Conservation (phyloP, 345 rosid species). For the Eucalyptus leucophloia region DNA sequence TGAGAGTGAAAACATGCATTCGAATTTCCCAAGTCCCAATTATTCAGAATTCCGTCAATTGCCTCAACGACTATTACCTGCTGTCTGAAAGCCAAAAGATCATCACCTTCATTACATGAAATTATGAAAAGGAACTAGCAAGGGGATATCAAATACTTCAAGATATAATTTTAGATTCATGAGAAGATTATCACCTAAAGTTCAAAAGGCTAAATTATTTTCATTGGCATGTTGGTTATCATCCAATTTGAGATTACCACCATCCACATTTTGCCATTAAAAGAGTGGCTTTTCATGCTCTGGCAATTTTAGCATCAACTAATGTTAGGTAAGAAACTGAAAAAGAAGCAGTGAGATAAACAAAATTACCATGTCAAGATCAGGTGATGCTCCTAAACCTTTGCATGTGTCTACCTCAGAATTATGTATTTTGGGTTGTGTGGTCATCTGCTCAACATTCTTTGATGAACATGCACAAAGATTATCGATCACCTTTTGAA, state of each 20-base stretch:
- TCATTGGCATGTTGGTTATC: background rate
- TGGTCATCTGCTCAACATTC: constrained; percentile 6
- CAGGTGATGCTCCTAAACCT: background rate
- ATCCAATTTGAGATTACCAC: background rate
- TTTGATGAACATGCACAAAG: constrained; percentile 28
- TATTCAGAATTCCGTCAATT: background rate
- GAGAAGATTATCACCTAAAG: background rate
- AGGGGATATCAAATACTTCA: background rate
- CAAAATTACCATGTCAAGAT: background rate
- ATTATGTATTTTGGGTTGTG: constrained; percentile 6
- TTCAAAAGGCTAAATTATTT: background rate
- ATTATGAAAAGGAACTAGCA: background rate
- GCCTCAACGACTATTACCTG: background rate
- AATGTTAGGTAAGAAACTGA: background rate
- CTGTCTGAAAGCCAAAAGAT: background rate
- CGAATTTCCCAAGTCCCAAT: background rate
- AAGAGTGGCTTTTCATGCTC: background rate
- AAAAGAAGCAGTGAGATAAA: background rate
- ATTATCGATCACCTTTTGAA: constrained; percentile 46
- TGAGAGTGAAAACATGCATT: background rate
- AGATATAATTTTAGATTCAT: background rate
- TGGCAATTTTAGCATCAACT: background rate
- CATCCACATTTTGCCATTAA: background rate
- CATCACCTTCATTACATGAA: background rate
- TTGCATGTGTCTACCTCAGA: background rate